Evolutionary conservation across 805 yeast genomes (phyloP), one percentile per base, ranked within the genome.

Genomic region (Saturnispora diversa): DNA sequence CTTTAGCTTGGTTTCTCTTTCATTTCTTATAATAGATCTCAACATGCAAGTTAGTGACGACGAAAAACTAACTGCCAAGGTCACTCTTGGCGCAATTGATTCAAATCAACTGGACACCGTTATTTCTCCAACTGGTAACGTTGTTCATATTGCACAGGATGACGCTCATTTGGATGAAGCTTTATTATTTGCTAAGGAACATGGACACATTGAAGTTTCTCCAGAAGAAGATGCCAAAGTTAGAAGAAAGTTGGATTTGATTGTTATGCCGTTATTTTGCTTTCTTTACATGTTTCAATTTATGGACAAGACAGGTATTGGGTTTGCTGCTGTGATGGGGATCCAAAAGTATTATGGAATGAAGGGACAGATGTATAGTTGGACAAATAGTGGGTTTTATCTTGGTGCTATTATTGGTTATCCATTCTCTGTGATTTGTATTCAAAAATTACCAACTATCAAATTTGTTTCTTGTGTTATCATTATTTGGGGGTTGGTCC

Each of bases 241-340:
- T 10, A n/a, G 41, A 12, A 16, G 39, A 19, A 69, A 68, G 40
- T 60, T 66, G 40, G 73, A 68, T 50, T 35, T 51, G 33, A 51
- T 44, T 37, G 31, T 68, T 12, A 19, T 68, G 45, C 71, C 74
- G 2, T 30, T 66, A 24, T 52, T 69, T 42, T 53, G 57, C 33
- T 39, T 55, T 23, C 42, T 65, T 12, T 59, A 60, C 52, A 53
- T 63, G 31, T 50, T 54, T 25, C 72, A 67, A 46, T 58, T 60
- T 44, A 64, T 68, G 71, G 72, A 68, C 45, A 58, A 43, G 65
- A 42, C 49, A 54, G 53, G 68, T 10, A 62, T 56, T 48, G 56
- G 65, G 1, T 61, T 59, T 45, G 69, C 70, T 2, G 26, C 55
- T 62, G 31, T 65, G 61, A 44, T 48, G 47, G 51, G 44, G 25